These are phyloP conservation scores for Obelidium mucronatum DNA, from an alignment of 192 early-diverging fungal species.

Conservation along the genomic window DNA sequence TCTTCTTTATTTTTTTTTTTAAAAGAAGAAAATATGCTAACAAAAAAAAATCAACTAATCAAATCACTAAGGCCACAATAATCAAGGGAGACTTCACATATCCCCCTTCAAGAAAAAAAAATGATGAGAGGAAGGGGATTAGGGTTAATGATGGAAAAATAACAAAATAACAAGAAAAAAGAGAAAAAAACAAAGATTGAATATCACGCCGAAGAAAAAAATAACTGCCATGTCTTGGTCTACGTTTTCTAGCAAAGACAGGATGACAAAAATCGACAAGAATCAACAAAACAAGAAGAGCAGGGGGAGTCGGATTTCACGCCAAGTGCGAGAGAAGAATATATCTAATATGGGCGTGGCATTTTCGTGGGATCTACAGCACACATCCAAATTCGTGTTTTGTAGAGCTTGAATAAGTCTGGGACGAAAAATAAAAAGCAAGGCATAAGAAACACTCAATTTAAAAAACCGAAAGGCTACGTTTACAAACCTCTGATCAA, in stretches of 20 bases:
- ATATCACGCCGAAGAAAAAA: conserved; percentile 6
- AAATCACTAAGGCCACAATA: too few species aligned
- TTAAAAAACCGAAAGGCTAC: background rate
- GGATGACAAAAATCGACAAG: too few species aligned
- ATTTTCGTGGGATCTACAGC: conserved; percentile 58
- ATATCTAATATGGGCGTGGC: conserved; percentile 24
- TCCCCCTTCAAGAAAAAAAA: too few species aligned
- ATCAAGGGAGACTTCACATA: too few species aligned
- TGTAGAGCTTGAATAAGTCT: conserved; percentile 96
- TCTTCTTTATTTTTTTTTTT: too few species aligned
- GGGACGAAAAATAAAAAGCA: background rate
- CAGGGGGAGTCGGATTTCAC: too few species aligned
- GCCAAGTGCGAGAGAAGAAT: too few species aligned
- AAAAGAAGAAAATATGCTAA: too few species aligned
- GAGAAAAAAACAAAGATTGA: background rate
- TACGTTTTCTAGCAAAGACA: background rate
- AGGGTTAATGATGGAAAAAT: too few species aligned
- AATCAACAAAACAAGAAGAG: too few species aligned
- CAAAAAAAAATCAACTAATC: too few species aligned
- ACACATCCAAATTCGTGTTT: conserved; percentile 97
- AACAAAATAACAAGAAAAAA: background rate
- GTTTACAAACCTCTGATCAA: conserved; percentile 69
- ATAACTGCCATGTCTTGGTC: background rate
- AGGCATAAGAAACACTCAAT: background rate
- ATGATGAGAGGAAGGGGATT: too few species aligned